Conservation (phyloP, 495 filamentous ascomycete genomes). For the Annulohypoxylon maeteangense region DNA sequence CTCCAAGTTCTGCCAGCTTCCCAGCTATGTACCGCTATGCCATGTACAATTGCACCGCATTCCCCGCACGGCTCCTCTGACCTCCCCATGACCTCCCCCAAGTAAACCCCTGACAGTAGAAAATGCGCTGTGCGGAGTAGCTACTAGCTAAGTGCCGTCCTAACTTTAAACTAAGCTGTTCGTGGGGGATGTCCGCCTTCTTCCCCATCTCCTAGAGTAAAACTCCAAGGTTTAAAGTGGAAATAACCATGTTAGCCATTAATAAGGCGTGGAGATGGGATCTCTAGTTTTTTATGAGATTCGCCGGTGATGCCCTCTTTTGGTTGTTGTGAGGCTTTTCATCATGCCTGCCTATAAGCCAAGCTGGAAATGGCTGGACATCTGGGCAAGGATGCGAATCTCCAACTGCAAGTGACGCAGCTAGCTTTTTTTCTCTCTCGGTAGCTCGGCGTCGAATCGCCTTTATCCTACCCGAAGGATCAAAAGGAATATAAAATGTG, state of each 20-base stretch:
- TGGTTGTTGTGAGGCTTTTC: constrained; percentile 2
- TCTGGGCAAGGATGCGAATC: constrained; percentile 22
- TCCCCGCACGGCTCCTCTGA: constrained; percentile 35
- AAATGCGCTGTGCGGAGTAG: constrained; percentile 30
- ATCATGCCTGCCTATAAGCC: neutral
- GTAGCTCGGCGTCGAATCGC: constrained; percentile 13
- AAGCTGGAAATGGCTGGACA: constrained; percentile 20
- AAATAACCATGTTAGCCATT: neutral
- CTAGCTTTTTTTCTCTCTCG: neutral
- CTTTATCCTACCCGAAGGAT: constrained; percentile 27
- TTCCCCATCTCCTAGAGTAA: constrained; percentile 4
- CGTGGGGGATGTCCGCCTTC: neutral
- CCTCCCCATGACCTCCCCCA: neutral
- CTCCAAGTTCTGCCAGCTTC: neutral
- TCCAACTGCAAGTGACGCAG: constrained; percentile 26
- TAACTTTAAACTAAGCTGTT: constrained; percentile 5
- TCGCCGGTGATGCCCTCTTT: neutral
- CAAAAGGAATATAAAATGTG: constrained; percentile 4
- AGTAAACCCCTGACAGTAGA: neutral
- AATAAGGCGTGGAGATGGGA: neutral
- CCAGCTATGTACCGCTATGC: too few species aligned
- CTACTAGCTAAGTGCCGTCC: constrained; percentile 13
- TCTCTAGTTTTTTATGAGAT: neutral
- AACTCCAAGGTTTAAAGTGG: constrained; percentile 17
- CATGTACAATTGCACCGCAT: neutral